A percentile compares a stretch with the other conserved stretches of the same genome.
Evolutionary conservation across 2,329 filamentous ascomycete species (phyloP).

Genomic region (Dothiorella sarmentorum): DNA sequence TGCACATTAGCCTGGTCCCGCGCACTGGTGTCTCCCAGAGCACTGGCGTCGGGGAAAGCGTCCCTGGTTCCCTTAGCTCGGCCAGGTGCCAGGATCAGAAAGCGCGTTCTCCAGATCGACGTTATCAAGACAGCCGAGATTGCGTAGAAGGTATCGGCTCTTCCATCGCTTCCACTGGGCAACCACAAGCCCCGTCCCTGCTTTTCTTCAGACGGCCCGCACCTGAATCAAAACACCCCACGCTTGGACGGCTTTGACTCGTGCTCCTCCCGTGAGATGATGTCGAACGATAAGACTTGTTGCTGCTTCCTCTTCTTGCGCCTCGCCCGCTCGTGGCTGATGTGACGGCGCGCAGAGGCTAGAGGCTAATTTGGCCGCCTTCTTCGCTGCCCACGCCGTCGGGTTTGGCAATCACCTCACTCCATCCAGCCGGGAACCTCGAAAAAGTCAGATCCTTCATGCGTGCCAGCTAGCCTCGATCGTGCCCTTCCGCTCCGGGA

Average conservation of each 20-base stretch:
- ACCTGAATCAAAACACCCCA: conserved; percentile 22
- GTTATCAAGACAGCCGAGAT: conserved; percentile 34
- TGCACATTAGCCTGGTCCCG: conserved; percentile 9
- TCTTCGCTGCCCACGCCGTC: not conserved
- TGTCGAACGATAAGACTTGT: conserved; percentile 4
- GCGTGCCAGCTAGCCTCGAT: conserved; percentile 9
- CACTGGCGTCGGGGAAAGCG: conserved; percentile 36
- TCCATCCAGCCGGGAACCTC: conserved; percentile 5
- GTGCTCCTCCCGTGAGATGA: conserved; percentile 15
- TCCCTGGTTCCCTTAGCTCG: conserved; percentile 34
- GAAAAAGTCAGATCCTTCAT: conserved; percentile 9
- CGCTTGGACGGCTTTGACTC: conserved; percentile 24
- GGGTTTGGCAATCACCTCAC: conserved; percentile 8
- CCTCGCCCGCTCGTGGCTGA: not conserved
- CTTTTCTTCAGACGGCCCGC: conserved; percentile 26
- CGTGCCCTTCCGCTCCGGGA: conserved; percentile 16
- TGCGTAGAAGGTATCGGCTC: conserved; percentile 32
- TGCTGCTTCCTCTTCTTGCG: not conserved
- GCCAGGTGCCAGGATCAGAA: conserved; percentile 18
- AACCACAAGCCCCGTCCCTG: conserved; percentile 12
- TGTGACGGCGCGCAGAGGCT: too few species aligned
- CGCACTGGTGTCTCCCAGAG: conserved; percentile 21
- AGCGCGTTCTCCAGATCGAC: conserved; percentile 26
- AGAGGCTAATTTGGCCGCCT: conserved; percentile 1
- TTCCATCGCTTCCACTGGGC: conserved; percentile 24